Conservation (phyloP, 192 early-diverging fungal species). For the Gaertneriomyces sp. region DNA sequence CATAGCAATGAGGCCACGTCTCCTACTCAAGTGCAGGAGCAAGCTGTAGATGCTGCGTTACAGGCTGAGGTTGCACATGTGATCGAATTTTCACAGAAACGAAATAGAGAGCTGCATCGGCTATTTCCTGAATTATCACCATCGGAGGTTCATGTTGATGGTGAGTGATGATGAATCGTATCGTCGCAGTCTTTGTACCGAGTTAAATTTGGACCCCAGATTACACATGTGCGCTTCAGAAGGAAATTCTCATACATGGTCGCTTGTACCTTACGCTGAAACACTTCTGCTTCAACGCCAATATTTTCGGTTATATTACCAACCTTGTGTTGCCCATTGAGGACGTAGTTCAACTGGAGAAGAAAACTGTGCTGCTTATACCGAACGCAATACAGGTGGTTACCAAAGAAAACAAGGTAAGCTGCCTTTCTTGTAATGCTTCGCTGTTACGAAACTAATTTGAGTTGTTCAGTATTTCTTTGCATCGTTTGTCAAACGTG, state of each 20-base stretch:
- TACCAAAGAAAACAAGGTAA: slow-evolving; percentile 9
- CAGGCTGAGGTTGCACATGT: slow-evolving; percentile 25
- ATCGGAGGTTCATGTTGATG: slow-evolving; percentile 21
- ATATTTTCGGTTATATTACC: slow-evolving; percentile 71
- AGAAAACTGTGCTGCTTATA: slow-evolving; percentile 14
- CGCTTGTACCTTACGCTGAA: slow-evolving; percentile 78
- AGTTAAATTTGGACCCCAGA: slow-evolving; percentile 1
- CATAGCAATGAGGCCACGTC: too few relatives aligned
- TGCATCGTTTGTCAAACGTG: slow-evolving; percentile 22
- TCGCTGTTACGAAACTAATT: too few relatives aligned
- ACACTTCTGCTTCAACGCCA: slow-evolving; percentile 81
- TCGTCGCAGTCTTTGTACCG: neutral
- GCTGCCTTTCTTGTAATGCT: neutral
- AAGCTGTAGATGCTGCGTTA: too few relatives aligned
- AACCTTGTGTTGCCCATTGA: slow-evolving; percentile 13
- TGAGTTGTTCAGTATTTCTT: slow-evolving; percentile 19
- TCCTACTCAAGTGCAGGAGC: too few relatives aligned
- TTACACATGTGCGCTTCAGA: slow-evolving; percentile 72
- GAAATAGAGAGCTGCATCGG: slow-evolving; percentile 15
- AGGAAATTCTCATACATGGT: slow-evolving; percentile 86
- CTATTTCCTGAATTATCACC: slow-evolving; percentile 11
- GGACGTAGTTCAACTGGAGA: slow-evolving; percentile 16
- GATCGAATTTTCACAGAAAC: slow-evolving; percentile 17
- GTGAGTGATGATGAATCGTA: slow-evolving; percentile 11
- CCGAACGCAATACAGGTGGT: slow-evolving; percentile 22